Percentiles rank a stretch among this genome's conserved stretches.
Evolutionary conservation across 148 eudicot species (phyloP).

Genomic region (Nepenthes mirabilis): DNA sequence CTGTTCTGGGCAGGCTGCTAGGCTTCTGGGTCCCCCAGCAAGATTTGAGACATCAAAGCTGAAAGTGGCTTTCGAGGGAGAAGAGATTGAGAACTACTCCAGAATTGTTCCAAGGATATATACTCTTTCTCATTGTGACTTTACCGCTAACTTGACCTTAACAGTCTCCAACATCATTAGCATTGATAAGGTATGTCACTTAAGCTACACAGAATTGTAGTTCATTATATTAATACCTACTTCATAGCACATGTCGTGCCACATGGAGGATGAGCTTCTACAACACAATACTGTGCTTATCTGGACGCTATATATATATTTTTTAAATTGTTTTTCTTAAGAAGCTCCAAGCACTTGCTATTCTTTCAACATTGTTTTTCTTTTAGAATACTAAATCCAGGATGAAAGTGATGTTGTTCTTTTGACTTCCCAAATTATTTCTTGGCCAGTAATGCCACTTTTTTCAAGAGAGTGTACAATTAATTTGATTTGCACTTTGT

Average conservation of each 20-base stretch:
- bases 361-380: too few species aligned
- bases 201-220: constrained; percentile 13
- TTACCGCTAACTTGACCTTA: constrained; percentile 74
- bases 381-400: too few species aligned
- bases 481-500: too few species aligned
- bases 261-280: too few species aligned
- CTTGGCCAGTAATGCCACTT: too few species aligned
- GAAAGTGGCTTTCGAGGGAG: constrained; percentile 57
- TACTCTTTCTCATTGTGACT: constrained; percentile 85
- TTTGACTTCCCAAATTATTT: too few species aligned
- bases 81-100: constrained; percentile 29
- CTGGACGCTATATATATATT: too few species aligned
- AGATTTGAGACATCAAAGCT: constrained; percentile 77
- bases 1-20: constrained; percentile 36
- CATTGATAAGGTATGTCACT: constrained; percentile 64
- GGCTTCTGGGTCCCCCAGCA: constrained; percentile 82
- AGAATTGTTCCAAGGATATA: constrained; percentile 59
- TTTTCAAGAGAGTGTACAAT: too few species aligned
- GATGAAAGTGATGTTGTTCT: too few species aligned
- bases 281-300: too few species aligned
- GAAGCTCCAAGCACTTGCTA: too few species aligned
- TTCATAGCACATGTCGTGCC: background rate
- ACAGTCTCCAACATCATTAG: constrained; percentile 62
- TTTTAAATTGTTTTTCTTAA: too few species aligned
- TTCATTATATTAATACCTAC: background rate